phyloP scores from a whole-genome alignment of 208 protist species.

The Sergeia podlipaevii region DNA sequence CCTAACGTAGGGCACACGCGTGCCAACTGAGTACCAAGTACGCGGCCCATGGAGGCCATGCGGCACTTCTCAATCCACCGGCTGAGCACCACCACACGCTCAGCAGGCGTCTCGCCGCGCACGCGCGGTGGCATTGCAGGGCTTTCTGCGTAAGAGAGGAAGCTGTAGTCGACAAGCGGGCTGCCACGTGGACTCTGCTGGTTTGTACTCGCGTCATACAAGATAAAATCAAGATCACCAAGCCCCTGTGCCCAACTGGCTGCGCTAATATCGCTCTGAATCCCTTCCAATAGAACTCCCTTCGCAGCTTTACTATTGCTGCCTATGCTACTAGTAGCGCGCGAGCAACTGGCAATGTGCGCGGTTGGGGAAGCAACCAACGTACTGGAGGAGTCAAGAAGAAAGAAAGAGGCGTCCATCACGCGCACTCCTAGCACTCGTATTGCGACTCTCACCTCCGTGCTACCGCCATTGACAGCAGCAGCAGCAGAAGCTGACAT shows the following conservation, averaged over 20 bases:
- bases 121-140: slow-evolving; percentile 20
- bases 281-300: neutral
- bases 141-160: slow-evolving; percentile 17
- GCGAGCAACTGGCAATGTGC: no score
- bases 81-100: slow-evolving; percentile 17
- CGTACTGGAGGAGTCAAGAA: slow-evolving; percentile 6
- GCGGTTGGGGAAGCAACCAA: slow-evolving; percentile 19
- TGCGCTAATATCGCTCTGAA: no score
- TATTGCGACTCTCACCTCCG: neutral
- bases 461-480: neutral
- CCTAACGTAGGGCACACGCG: slow-evolving; percentile 17
- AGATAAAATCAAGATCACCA: slow-evolving; percentile 44
- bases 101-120: slow-evolving; percentile 10
- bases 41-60: slow-evolving; percentile 6
- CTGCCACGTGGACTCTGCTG: slow-evolving; percentile 10
- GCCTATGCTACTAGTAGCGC: no score
- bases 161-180: slow-evolving; percentile 29
- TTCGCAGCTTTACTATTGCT: neutral
- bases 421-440: neutral
- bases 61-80: slow-evolving; percentile 41
- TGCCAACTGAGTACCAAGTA: slow-evolving; percentile 19
- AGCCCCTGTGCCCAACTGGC: slow-evolving; percentile 1
- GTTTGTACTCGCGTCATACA: slow-evolving; percentile 14
- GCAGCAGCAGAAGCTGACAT: neutral
- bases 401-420: slow-evolving; percentile 20